A percentile compares a stretch with the other conserved stretches of the same genome.
phyloP scores from a whole-genome alignment of 345 rosid species.

The Eucalyptus curtisii region DNA sequence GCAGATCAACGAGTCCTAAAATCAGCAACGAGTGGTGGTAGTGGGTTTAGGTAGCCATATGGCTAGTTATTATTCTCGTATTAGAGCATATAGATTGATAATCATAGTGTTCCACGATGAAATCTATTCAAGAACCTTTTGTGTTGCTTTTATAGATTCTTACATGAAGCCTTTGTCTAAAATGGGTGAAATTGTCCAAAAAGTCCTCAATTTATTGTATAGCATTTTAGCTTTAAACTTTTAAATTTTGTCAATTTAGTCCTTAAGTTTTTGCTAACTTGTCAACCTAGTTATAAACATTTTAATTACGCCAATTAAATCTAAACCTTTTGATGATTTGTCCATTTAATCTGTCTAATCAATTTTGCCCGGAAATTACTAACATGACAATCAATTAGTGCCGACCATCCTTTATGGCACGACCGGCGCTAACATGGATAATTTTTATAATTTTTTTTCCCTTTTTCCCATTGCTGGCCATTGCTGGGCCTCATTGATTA shows the following conservation, averaged over 20 bases:
- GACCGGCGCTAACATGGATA: accelerated
- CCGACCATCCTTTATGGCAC: not conserved
- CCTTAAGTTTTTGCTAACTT: too few species aligned
- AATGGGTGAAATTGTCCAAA: not conserved
- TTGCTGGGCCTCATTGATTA: not conserved
- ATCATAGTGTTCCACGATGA: not conserved
- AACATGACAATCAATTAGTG: not conserved
- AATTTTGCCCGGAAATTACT: too few species aligned
- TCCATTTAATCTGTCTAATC: not conserved
- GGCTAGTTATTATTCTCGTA: not conserved
- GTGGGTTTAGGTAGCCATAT: not conserved
- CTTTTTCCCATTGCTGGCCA: not conserved
- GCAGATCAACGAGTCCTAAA: not conserved
- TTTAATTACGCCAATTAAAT: too few species aligned
- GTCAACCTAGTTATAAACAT: not conserved
- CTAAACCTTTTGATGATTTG: not conserved
- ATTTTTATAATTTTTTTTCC: too few species aligned
- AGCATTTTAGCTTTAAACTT: too few species aligned
- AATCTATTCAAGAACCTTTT: not conserved
- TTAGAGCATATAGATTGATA: not conserved
- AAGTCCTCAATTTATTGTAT: not conserved
- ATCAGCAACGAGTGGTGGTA: not conserved
- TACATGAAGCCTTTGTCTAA: not conserved
- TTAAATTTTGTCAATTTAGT: too few species aligned
- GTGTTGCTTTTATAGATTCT: not conserved